phyloP scores from a whole-genome alignment of 495 filamentous ascomycete species.

The Neurospora sublineolata region DNA sequence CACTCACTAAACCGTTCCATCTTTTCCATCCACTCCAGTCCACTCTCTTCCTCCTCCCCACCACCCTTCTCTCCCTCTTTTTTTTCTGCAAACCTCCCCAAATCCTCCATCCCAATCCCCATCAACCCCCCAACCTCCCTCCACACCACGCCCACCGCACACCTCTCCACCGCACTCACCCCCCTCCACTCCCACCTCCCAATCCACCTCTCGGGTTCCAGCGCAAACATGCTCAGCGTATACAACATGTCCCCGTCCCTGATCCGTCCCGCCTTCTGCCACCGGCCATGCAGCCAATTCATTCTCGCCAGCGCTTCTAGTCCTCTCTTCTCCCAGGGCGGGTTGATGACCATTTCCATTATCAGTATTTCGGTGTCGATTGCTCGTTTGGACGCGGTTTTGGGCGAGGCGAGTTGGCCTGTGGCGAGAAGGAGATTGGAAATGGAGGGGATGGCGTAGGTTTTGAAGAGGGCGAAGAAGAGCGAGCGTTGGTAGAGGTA shows the following conservation, averaged over 20 bases:
- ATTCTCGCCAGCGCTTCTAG: constrained; percentile 30
- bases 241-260: constrained; percentile 33
- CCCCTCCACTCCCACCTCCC: constrained; percentile 31
- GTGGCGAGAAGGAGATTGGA: constrained; percentile 39
- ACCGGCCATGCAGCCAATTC: constrained; percentile 36
- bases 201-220: constrained; percentile 27
- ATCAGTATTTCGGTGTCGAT: constrained; percentile 47
- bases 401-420: constrained; percentile 37
- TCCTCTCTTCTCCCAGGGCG: constrained; percentile 21
- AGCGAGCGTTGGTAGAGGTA: constrained; percentile 40
- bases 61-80: neutral
- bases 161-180: constrained; percentile 30
- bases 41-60: constrained; percentile 37
- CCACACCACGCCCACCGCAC: constrained; percentile 31
- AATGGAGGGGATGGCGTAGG: constrained; percentile 54
- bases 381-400: constrained; percentile 45
- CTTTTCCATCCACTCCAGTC: constrained; percentile 50
- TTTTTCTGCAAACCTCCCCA: neutral
- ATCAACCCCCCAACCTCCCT: constrained; percentile 31
- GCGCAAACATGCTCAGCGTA: constrained; percentile 28
- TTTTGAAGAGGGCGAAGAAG: constrained; percentile 53
- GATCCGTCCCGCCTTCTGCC: constrained; percentile 29
- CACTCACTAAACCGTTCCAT: constrained; percentile 37
- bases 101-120: constrained; percentile 23
- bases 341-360: constrained; percentile 36